These are phyloP conservation scores for Dimargaris xerosporica DNA, from an alignment of 192 early-diverging fungal genomes.

Conservation along the genomic window DNA sequence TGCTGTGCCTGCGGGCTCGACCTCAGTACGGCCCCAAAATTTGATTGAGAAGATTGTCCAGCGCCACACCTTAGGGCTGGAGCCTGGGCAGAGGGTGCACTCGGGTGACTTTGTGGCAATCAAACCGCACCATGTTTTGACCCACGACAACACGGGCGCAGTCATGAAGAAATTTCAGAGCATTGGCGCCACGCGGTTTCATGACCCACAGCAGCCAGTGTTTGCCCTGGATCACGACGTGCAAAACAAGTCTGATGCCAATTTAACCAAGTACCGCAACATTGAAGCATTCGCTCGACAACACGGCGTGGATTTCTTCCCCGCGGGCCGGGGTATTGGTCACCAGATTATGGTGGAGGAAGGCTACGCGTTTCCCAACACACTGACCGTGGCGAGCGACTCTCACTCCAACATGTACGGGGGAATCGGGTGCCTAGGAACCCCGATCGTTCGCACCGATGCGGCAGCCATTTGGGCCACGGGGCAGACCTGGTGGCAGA, in stretches of 20 bases:
- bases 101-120: constrained; percentile 93
- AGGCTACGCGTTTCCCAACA: constrained; percentile 86
- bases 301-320: constrained; percentile 81
- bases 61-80: constrained; percentile 67
- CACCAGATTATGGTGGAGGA: constrained; percentile 97
- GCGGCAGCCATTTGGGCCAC: constrained; percentile 98
- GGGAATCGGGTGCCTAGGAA: constrained; percentile 86
- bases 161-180: constrained; percentile 86
- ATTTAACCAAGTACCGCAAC: constrained; percentile 67
- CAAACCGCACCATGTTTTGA: constrained; percentile 81
- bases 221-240: constrained; percentile 98
- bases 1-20: not conserved
- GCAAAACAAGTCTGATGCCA: constrained; percentile 91
- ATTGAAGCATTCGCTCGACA: constrained; percentile 72
- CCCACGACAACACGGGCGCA: constrained; percentile 94
- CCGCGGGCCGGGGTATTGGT: constrained; percentile 93
- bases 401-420: constrained; percentile 99
- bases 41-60: constrained; percentile 94
- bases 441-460: constrained; percentile 95
- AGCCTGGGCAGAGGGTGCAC: constrained; percentile 44
- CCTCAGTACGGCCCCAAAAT: constrained; percentile 37
- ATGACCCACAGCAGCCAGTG: constrained; percentile 66
- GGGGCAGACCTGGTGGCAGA: constrained; percentile 97
- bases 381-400: constrained; percentile 92
- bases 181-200: constrained; percentile 77